These are phyloP conservation scores for Metschnikowia borealis DNA, from an alignment of 805 yeast genomes.

Conservation along the genomic window DNA sequence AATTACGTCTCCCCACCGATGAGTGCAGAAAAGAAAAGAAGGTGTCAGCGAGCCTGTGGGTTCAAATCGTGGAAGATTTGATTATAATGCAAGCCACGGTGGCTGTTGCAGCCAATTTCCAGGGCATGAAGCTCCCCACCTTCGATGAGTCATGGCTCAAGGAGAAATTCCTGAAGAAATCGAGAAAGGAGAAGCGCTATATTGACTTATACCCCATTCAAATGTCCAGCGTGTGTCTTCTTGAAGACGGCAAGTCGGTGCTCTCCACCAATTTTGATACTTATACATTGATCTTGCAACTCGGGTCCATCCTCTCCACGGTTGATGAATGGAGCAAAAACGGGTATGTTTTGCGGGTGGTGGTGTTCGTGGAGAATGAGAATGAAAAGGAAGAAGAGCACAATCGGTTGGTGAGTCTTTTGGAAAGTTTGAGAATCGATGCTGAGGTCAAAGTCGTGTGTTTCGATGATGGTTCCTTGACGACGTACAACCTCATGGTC, in stretches of 20 bases:
- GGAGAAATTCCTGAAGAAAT: slow-evolving; percentile 1
- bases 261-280: slow-evolving; percentile 92
- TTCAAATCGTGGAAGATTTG: slow-evolving; percentile 85
- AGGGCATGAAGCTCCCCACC: slow-evolving; percentile 60
- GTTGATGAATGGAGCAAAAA: slow-evolving; percentile 89
- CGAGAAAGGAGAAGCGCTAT: slow-evolving; percentile 37
- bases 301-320: slow-evolving; percentile 89
- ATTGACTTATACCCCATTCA: slow-evolving; percentile 96
- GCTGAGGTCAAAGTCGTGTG: slow-evolving; percentile 78
- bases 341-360: slow-evolving; percentile 64
- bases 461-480: slow-evolving; percentile 51
- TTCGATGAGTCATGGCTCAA: slow-evolving; percentile 15
- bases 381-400: slow-evolving; percentile 70
- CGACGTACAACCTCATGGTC: slow-evolving; percentile 70
- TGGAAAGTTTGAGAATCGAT: slow-evolving; percentile 76
- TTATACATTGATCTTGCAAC: slow-evolving; percentile 84
- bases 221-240: slow-evolving; percentile 80
- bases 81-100: slow-evolving; percentile 85
- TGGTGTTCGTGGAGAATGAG: slow-evolving; percentile 81
- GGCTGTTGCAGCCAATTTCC: slow-evolving; percentile 90
- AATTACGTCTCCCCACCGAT: slow-evolving; percentile 65
- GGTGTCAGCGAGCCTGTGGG: slow-evolving; percentile 79
- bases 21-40: slow-evolving; percentile 65
- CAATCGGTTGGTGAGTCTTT: slow-evolving; percentile 54
- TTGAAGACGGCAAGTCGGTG: slow-evolving; percentile 62